Conservation (phyloP, 495 filamentous ascomycete species). For the Penicillium subrubescens region DNA sequence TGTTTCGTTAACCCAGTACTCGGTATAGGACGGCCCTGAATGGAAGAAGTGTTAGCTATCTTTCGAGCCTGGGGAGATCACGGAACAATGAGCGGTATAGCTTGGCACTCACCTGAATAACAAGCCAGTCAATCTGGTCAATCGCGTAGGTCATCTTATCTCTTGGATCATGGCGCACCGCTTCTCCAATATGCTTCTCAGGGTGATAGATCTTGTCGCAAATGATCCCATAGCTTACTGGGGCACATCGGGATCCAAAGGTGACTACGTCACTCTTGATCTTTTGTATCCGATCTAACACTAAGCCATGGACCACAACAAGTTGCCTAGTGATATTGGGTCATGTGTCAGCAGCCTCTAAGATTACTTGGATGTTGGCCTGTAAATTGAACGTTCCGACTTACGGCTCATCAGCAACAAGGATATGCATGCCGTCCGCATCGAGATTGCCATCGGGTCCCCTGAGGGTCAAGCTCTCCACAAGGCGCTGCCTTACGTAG, state of each 20-base stretch:
- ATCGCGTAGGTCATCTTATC: constrained; percentile 51
- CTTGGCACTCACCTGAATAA: constrained; percentile 42
- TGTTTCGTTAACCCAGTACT: constrained; percentile 40
- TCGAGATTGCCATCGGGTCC: constrained; percentile 32
- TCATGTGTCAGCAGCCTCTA: background rate
- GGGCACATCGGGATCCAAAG: constrained; percentile 50
- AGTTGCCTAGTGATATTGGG: constrained; percentile 47
- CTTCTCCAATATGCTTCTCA: constrained; percentile 43
- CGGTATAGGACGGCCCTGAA: constrained; percentile 40
- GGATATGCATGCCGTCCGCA: constrained; percentile 43
- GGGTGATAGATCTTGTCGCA: constrained; percentile 50
- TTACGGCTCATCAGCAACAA: constrained; percentile 55
- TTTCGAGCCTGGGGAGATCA: background rate
- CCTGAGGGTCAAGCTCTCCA: constrained; percentile 38
- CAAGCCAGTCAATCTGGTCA: constrained; percentile 59
- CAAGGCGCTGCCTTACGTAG: constrained; percentile 55
- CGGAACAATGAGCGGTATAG: background rate
- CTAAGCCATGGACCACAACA: constrained; percentile 58
- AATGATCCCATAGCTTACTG: constrained; percentile 59
- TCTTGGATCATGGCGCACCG: constrained; percentile 42
- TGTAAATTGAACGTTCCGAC: background rate
- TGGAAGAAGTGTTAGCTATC: background rate
- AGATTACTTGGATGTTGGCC: background rate
- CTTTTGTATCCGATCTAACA: constrained; percentile 55
- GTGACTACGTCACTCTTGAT: constrained; percentile 43